Percentiles rank a stretch among this genome's conserved stretches.
Conservation (phyloP, 73 alveolate species). For the Paramecium biaurelia region DNA sequence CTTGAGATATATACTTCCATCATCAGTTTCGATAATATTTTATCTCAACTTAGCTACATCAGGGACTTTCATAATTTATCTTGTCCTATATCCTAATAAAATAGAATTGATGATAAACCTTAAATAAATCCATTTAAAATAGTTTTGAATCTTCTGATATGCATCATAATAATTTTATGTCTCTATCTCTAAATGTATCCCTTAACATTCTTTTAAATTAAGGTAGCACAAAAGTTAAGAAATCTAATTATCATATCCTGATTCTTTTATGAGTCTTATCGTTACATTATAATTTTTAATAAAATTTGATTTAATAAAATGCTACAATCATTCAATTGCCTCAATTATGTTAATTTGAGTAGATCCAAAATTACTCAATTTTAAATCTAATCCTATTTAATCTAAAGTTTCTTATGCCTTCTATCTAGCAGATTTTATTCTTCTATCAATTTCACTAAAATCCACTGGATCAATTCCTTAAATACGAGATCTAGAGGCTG, state of each 20-base stretch:
- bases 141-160: conserved; percentile 24
- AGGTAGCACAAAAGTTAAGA: conserved; percentile 30
- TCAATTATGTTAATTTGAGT: background rate
- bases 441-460: conserved; percentile 1
- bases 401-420: background rate
- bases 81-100: background rate
- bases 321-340: background rate
- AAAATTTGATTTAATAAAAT: background rate
- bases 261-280: background rate
- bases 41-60: background rate
- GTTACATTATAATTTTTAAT: conserved; percentile 21
- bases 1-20: conserved; percentile 24
- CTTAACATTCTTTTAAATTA: conserved; percentile 27
- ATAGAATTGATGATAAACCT: background rate
- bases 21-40: conserved; percentile 36
- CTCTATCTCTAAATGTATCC: conserved; percentile 15
- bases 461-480: background rate
- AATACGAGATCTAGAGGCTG: background rate
- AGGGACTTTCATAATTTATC: conserved; percentile 9
- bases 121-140: conserved; percentile 15
- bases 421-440: background rate
- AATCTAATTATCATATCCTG: conserved; percentile 1
- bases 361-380: background rate
- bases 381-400: background rate
- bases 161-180: conserved; percentile 42